Evolutionary conservation across 176 grass and related monocot species (phyloP).

Genomic region (Zizania latifolia): DNA sequence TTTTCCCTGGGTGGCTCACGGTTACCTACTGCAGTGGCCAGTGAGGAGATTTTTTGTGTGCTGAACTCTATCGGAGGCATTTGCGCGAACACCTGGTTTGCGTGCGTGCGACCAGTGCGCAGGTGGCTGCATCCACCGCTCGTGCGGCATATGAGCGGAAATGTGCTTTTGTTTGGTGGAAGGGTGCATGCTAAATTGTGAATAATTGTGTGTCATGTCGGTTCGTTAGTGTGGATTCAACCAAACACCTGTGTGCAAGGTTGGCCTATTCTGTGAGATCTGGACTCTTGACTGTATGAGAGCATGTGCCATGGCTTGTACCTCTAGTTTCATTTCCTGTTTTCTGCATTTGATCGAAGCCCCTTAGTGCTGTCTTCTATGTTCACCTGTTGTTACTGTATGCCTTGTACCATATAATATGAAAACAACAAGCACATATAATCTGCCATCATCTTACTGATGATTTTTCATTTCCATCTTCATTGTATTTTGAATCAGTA

Average conservation of each 20-base stretch:
- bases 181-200: neutral
- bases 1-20: neutral
- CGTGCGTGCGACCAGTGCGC: neutral
- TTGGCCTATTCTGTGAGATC: neutral
- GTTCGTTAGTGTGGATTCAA: neutral
- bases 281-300: neutral
- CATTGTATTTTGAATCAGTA: neutral
- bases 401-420: too few relatives aligned
- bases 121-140: neutral
- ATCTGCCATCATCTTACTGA: neutral
- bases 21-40: neutral
- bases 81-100: conserved; percentile 22
- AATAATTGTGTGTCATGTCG: neutral
- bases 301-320: too few relatives aligned
- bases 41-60: neutral
- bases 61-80: neutral
- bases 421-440: neutral
- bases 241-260: neutral
- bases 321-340: too few relatives aligned
- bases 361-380: too few relatives aligned
- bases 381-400: too few relatives aligned
- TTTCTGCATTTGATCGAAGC: too few relatives aligned
- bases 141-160: too few relatives aligned
- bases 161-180: neutral
- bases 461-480: neutral